Conservation (phyloP, 1,139 yeast genomes). For the Komagataea norvegica region DNA sequence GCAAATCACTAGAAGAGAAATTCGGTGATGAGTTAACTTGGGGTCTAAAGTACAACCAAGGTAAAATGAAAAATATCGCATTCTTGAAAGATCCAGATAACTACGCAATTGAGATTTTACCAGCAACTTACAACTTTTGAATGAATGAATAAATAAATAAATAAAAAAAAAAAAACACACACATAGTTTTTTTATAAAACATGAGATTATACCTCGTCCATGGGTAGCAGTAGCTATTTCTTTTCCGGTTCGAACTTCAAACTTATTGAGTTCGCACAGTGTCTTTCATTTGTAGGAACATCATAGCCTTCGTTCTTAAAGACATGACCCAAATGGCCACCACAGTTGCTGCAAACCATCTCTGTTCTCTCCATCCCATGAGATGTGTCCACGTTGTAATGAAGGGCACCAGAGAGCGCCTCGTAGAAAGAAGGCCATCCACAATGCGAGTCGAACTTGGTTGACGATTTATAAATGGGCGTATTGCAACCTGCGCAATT, state of each 20-base stretch:
- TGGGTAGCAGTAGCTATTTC: too few species aligned
- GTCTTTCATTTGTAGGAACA: constrained; percentile 89
- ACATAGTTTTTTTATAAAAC: too few species aligned
- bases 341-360: constrained; percentile 84
- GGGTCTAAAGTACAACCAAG: constrained; percentile 55
- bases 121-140: constrained; percentile 22
- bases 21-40: constrained; percentile 46
- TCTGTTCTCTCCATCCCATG: constrained; percentile 82
- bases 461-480: constrained; percentile 71
- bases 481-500: constrained; percentile 80
- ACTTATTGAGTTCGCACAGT: constrained; percentile 87
- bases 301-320: constrained; percentile 91
- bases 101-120: constrained; percentile 73
- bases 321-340: constrained; percentile 92
- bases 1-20: constrained; percentile 44
- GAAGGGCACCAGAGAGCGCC: constrained; percentile 78
- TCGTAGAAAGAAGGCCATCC: constrained; percentile 98
- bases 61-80: constrained; percentile 55
- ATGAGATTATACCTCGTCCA: neutral
- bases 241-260: constrained; percentile 47
- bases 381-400: constrained; percentile 52
- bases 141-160: too few species aligned
- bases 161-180: too few species aligned
- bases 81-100: constrained; percentile 91
- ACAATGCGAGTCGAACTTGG: constrained; percentile 87